Base-by-base conservation (phyloP, 805 yeast genomes). In the Soucietia sequanensis region DNA sequence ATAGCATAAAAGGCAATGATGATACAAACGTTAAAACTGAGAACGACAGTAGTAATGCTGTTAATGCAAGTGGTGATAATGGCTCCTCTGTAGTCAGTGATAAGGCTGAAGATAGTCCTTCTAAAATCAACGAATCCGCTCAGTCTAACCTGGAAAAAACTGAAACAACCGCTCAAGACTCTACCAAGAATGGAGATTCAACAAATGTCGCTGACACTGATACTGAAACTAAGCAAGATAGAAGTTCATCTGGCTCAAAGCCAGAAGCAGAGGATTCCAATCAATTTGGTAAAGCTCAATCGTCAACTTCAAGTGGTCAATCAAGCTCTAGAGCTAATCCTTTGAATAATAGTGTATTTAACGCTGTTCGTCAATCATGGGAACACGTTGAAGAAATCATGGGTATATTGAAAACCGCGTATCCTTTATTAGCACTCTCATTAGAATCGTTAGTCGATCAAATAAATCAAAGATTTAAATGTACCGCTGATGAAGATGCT, bases 381-480 rank as follows among this genome's bases (percentile, higher is more conserved):
- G 95, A 88, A 48, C 81, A 91, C 52, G 90, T 90, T 17, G 82
- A 77, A 35, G 98, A 91, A 52, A 84, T 93, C 37, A 88, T 89
- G 85, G 93, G 95, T 15, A 90, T 93, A 36, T 68, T 95, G 56
- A 93, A 93, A 57, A 95, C 99, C 0, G 96, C 98, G 0, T 93
- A 90, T 58, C 99, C 99, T 2, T 65, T 93, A 34, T 65, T 93
- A 43, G 96, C 99, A 0, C 73, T 93, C 29, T 88, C 97, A 0
- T 71, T 95, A 44, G 99, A 93, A 60, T 88, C 98, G 0, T 65
- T 95, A 35, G 97, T 93, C 19, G 98, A 95, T 52, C 99, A 95
- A 65, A 87, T 93, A 36, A 83, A 82, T 51, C 96, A 89, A 56
- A 72, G 97, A 36, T 91, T 93, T 72, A 93, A 91, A 61, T 82